phyloP scores from a whole-genome alignment of 306 rosid genomes.

The Sechiopsis laciniata region DNA sequence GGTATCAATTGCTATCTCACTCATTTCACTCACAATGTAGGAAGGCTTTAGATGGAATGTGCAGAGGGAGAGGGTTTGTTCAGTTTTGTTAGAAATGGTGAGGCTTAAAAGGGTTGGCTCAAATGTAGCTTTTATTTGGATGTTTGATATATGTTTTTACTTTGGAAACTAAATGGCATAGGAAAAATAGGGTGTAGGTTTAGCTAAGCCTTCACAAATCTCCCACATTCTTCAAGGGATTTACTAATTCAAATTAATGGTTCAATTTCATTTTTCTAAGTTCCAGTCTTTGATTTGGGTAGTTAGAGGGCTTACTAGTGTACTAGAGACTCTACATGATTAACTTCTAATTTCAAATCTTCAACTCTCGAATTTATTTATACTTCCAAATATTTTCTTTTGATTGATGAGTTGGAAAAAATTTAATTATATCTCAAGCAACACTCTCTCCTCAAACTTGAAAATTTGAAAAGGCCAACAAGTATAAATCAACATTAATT shows the following conservation, averaged over 20 bases:
- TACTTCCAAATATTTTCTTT: background rate
- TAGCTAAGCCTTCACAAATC: background rate
- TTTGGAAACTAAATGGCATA: background rate
- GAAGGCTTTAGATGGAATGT: no score
- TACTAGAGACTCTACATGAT: background rate
- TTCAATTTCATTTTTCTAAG: conserved; percentile 7
- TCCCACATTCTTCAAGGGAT: background rate
- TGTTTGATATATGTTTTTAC: background rate
- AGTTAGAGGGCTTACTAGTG: background rate
- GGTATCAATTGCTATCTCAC: conserved; percentile 26
- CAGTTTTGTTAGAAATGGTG: conserved; percentile 59
- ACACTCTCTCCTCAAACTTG: no score
- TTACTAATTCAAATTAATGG: background rate
- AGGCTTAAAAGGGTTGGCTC: background rate
- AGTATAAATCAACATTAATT: no score
- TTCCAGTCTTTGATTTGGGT: background rate
- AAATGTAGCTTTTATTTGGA: conserved; percentile 20
- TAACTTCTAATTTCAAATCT: background rate
- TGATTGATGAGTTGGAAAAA: no score
- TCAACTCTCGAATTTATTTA: background rate
- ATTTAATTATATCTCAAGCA: no score
- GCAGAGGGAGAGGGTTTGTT: conserved; percentile 29
- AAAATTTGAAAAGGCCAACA: no score
- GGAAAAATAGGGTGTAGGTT: conserved; percentile 3
- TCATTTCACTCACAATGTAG: conserved; percentile 21